Evolutionary conservation across 495 filamentous ascomycete species (phyloP).

Genomic region (Oidiodendron maius): DNA sequence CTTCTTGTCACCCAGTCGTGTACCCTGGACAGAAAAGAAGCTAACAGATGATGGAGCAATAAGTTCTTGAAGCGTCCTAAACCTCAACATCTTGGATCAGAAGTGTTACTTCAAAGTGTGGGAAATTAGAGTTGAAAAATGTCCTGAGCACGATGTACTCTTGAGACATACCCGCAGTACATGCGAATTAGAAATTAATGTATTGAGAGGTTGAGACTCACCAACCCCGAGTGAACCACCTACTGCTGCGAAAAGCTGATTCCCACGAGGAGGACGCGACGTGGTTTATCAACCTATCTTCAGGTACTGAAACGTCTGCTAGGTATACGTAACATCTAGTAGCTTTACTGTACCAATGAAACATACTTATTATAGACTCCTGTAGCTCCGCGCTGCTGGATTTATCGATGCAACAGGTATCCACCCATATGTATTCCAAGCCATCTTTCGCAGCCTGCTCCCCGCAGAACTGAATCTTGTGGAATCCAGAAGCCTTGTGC

Average conservation of each 20-base stretch:
- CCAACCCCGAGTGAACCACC: too few relatives aligned
- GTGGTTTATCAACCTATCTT: too few relatives aligned
- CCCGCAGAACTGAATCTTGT: constrained; percentile 25
- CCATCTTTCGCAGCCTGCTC: constrained; percentile 22
- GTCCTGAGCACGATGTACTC: too few relatives aligned
- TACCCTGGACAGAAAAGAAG: background rate
- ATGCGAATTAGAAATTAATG: too few relatives aligned
- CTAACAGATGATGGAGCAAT: constrained; percentile 1
- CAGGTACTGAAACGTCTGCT: too few relatives aligned
- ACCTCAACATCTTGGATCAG: background rate
- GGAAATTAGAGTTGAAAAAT: background rate
- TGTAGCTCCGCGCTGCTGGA: constrained; percentile 19
- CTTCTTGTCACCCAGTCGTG: constrained; percentile 2
- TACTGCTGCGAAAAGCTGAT: too few relatives aligned
- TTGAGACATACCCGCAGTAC: background rate
- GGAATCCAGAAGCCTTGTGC: constrained; percentile 19
- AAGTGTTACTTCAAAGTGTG: background rate
- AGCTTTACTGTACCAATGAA: constrained; percentile 23
- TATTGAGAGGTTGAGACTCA: too few relatives aligned
- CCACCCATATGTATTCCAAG: too few relatives aligned
- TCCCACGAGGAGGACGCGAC: too few relatives aligned
- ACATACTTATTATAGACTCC: constrained; percentile 35
- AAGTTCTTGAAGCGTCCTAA: constrained; percentile 3
- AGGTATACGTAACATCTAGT: constrained; percentile 11
- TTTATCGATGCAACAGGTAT: too few relatives aligned